Evolutionary conservation across 805 yeast genomes (phyloP), one percentile per base, ranked within the genome.

Genomic region (Ogataea paradorogensis): DNA sequence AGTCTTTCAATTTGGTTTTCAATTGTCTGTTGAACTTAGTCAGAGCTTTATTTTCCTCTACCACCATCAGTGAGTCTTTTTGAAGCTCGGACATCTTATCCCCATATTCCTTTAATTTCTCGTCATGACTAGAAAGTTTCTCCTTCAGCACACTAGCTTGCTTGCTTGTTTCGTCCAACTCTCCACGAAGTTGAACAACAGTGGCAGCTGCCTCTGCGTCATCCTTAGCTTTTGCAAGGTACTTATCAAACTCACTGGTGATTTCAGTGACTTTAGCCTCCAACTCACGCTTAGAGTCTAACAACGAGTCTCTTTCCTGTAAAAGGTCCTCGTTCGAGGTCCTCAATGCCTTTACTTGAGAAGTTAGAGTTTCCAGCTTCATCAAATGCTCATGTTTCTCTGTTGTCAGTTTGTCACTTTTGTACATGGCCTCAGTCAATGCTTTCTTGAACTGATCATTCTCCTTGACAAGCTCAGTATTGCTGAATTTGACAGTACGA

Each of bases 31-130:
- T 78, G 43, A 70, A 71, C 45, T 70, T 80, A 20, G 73, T 75
- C 30, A 84, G 55, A 1, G 83, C 73, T 51, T 78, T 80, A 52
- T 81, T 83, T 54, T 84, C 93, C 58, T 84, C 87, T 16, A 68
- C 62, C 4, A 80, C 59, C 35, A 79, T 76, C 41, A 81, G 64
- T 27, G 74, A 71, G 32, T 78, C 78, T 31, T 74, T 73, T 43
- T 79, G 73, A 39, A 73, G 65, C 10, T 57, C 57, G 30, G 66
- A 70, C 41, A 58, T 50, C 13, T 47, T 20, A 3, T 49, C 40
- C 15, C 49, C 54, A 38, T 63, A 50, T 5, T 54, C 50, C 5
- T 58, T 49, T 14, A 61, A 42, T 14, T 50, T 38, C 3, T 34
- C 20, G 32, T 57, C 53, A 14, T 48, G 44, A 7, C 43, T 50